A percentile compares a stretch with the other conserved stretches of the same genome.
Evolutionary conservation across 371 early-diverging fungal species (phyloP).

Genomic region (Globomyces sp.): DNA sequence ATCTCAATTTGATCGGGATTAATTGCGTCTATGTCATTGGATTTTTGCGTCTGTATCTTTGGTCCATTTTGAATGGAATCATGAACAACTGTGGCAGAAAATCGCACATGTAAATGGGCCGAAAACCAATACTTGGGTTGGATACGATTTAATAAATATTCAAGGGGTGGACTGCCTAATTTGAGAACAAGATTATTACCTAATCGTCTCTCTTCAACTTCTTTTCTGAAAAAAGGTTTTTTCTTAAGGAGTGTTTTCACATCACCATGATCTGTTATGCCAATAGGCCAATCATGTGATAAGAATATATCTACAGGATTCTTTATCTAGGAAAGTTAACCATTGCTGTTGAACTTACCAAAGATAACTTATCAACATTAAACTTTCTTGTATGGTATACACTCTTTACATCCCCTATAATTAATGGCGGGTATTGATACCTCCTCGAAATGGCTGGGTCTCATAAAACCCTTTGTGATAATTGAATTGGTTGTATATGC

Average conservation of each 20-base stretch:
- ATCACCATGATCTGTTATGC: slow-evolving; percentile 81
- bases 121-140: slow-evolving; percentile 90
- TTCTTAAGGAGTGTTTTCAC: slow-evolving; percentile 50
- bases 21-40: slow-evolving; percentile 10
- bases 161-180: slow-evolving; percentile 73
- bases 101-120: slow-evolving; percentile 88
- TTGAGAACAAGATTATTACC: slow-evolving; percentile 59
- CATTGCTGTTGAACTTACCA: neutral
- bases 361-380: slow-evolving; percentile 45
- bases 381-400: slow-evolving; percentile 86
- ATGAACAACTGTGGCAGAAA: slow-evolving; percentile 68
- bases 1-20: slow-evolving; percentile 69
- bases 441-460: slow-evolving; percentile 63
- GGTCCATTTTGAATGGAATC: slow-evolving; percentile 15
- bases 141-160: slow-evolving; percentile 64
- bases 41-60: too few relatives aligned
- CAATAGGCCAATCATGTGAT: slow-evolving; percentile 96
- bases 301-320: slow-evolving; percentile 76
- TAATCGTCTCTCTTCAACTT: slow-evolving; percentile 49
- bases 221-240: slow-evolving; percentile 71
- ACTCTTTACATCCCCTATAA: slow-evolving; percentile 49
- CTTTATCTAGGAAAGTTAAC: neutral
- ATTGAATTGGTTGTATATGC: slow-evolving; percentile 80
- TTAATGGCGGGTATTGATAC: neutral
- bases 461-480: slow-evolving; percentile 82